These are phyloP conservation scores for Blastomyces gilchristii DNA, from an alignment of 2,329 filamentous ascomycete genomes.

Conservation along the genomic window DNA sequence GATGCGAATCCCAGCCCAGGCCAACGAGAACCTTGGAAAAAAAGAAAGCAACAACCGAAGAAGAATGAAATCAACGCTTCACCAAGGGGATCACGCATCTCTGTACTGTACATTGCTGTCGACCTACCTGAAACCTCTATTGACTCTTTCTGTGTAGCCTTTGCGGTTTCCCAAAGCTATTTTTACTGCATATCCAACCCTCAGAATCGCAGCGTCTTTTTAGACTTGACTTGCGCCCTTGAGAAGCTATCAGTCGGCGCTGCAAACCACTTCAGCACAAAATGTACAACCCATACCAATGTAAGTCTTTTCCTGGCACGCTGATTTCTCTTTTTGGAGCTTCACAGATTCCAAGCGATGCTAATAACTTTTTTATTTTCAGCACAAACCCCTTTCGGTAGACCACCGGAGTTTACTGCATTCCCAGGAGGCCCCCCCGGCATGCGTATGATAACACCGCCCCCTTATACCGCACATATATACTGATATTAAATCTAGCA, in stretches of 20 bases:
- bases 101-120: neutral
- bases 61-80: neutral
- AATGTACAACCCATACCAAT: conserved; percentile 39
- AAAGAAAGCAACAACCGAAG: neutral
- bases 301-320: conserved; percentile 20
- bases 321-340: neutral
- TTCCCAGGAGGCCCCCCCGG: conserved; percentile 70
- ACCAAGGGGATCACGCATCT: neutral
- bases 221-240: neutral
- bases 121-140: too few relatives aligned
- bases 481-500: conserved; percentile 37
- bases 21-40: neutral
- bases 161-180: neutral
- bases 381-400: conserved; percentile 53
- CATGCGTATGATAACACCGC: conserved; percentile 50
- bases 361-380: conserved; percentile 10
- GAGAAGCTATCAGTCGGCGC: too few relatives aligned
- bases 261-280: conserved; percentile 9
- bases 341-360: neutral
- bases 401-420: conserved; percentile 60
- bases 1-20: neutral
- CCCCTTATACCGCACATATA: conserved; percentile 10
- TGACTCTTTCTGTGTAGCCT: neutral
- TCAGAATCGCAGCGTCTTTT: neutral
- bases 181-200: neutral